Conservation (phyloP, 257 asterid genomes). For the Perilla frutescens region DNA sequence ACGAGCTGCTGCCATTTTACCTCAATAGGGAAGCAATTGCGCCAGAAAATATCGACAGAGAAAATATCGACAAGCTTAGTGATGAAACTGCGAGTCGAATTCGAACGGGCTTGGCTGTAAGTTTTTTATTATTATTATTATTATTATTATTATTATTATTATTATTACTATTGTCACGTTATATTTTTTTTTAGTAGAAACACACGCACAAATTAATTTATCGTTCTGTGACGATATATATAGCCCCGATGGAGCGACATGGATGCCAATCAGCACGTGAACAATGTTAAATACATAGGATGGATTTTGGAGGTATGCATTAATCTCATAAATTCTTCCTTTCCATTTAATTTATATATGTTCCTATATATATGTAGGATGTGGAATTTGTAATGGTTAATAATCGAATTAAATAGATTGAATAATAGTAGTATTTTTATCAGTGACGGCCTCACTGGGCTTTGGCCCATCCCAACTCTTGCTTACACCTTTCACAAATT, state of each 20-base stretch:
- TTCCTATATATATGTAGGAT: no score
- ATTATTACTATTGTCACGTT: no score
- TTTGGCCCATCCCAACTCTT: no score
- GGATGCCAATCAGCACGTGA: constrained; percentile 93
- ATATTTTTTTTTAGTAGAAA: neutral
- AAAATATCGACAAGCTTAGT: constrained; percentile 69
- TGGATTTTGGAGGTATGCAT: constrained; percentile 81
- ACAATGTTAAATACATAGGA: constrained; percentile 88
- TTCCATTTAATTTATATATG: neutral
- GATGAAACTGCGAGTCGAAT: constrained; percentile 61
- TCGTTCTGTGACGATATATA: constrained; percentile 12
- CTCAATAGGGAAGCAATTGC: constrained; percentile 59
- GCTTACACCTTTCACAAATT: no score
- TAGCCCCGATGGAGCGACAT: constrained; percentile 96
- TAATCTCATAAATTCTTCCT: no score
- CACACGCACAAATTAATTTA: no score
- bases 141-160: no score
- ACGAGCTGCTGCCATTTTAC: constrained; percentile 74
- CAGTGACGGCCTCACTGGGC: no score
- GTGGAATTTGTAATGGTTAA: no score
- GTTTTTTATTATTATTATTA: neutral
- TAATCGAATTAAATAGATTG: no score
- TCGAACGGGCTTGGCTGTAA: constrained; percentile 74
- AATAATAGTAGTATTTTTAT: no score
- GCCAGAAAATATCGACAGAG: constrained; percentile 47